Base-by-base conservation (phyloP, 2,329 filamentous ascomycete species). In the Colletotrichum orbiculare region DNA sequence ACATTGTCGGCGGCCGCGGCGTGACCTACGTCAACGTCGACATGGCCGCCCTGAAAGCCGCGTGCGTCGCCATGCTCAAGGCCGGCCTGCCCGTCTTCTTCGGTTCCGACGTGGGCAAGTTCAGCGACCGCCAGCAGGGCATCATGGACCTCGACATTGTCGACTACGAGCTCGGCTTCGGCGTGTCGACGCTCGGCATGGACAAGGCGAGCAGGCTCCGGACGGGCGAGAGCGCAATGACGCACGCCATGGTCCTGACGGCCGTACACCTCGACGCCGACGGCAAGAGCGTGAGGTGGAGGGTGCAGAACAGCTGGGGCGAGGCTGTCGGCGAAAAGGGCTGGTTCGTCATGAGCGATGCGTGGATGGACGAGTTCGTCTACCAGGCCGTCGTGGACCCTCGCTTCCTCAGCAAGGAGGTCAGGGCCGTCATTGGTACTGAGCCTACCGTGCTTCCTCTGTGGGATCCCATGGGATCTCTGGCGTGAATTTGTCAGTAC, bases 161-260 rank as follows among this genome's bases (percentile, higher is more conserved):
- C 72, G 90, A 96, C 76, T 96, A 95, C 76, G 86, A 91, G 71
- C 85, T 96, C 1, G 93, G 92, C n/a, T 93, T 97, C 78, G 92
- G 94, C 71, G 84, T 93, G 66, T 84, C 83, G 60, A 82, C 96
- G 33, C 83, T 95, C 8, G 88, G 87, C 15, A 85, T 96, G 85
- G 87, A 81, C 72, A 97, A 97, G 78, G 90, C 91, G 1, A 86
- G 93, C 71, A 82, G 93, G 4, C 80, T 97, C 49, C 82, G 86
- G 71, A 90, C 89, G 0, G 89, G 91, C 10, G 93, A 96, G 78
- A 90, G 87, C 58, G 84, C 87, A 54, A 96, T 97, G 93, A 97
- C 93, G 1, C 94, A 97, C 72, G 94, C 94, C 5, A 97, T 97
- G 94, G 92, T 96, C 0, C 78, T 97, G 67, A 97, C 93, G 2